Conservation (phyloP, 495 filamentous ascomycete species). For the Xylaria telfairii region DNA sequence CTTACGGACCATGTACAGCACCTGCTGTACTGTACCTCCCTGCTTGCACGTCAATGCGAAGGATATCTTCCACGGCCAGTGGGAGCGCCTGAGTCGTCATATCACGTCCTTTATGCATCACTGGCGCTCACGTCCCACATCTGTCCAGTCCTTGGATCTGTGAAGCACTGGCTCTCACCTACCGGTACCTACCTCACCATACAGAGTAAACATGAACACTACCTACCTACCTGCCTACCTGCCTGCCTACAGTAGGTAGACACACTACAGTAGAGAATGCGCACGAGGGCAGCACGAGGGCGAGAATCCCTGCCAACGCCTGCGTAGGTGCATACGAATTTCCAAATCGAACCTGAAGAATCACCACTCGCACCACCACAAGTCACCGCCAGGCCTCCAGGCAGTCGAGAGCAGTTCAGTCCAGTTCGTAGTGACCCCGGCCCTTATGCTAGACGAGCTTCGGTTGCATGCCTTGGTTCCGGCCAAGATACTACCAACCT, state of each 20-base stretch:
- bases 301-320: neutral
- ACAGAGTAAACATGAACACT: neutral
- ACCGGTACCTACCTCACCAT: too few species aligned
- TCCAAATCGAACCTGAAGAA: neutral
- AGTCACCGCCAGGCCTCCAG: neutral
- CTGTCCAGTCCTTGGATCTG: constrained; percentile 17
- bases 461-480: neutral
- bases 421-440: neutral
- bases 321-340: constrained; percentile 12
- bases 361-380: neutral
- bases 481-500: neutral
- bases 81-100: neutral
- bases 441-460: neutral
- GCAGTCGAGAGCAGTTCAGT: neutral
- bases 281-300: neutral
- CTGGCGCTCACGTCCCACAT: constrained; percentile 15
- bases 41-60: neutral
- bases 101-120: constrained; percentile 21
- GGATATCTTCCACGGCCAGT: constrained; percentile 10
- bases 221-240: too few species aligned
- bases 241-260: too few species aligned
- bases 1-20: too few species aligned
- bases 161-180: constrained; percentile 8
- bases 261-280: neutral
- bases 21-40: too few species aligned